These are phyloP conservation scores for Mycocentrospora acerina DNA, from an alignment of 2,329 filamentous ascomycete genomes.

Conservation along the genomic window DNA sequence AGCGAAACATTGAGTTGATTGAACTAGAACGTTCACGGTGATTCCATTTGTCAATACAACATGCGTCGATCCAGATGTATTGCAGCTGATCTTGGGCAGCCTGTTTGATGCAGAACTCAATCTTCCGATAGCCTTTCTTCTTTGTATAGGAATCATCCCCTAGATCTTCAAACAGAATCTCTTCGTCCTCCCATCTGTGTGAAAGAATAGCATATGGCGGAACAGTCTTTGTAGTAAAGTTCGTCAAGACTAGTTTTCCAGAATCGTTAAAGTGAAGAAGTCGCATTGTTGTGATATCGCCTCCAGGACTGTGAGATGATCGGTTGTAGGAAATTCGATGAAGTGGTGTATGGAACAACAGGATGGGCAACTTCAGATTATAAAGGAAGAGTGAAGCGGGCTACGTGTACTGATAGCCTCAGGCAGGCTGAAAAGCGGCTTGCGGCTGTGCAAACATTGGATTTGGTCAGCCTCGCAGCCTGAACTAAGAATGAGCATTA, in stretches of 20 bases:
- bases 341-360: too few relatives aligned
- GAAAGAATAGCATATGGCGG: conserved; percentile 39
- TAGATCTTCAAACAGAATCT: conserved; percentile 31
- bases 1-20: conserved; percentile 2
- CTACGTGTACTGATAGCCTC: too few relatives aligned
- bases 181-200: conserved; percentile 34
- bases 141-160: conserved; percentile 10
- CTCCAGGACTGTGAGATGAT: too few relatives aligned
- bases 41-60: conserved; percentile 24
- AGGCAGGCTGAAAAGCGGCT: too few relatives aligned
- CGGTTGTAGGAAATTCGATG: too few relatives aligned
- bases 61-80: conserved; percentile 26
- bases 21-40: not conserved
- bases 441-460: too few relatives aligned
- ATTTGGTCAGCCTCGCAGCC: too few relatives aligned
- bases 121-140: conserved; percentile 16
- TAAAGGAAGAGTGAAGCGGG: too few relatives aligned
- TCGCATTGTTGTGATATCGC: too few relatives aligned
- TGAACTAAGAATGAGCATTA: too few relatives aligned
- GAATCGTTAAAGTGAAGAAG: conserved; percentile 12
- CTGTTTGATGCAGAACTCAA: conserved; percentile 21
- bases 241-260: conserved; percentile 11
- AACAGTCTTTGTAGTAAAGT: conserved; percentile 13
- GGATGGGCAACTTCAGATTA: too few relatives aligned
- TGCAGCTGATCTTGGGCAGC: conserved; percentile 17